Evolutionary conservation across 2,329 filamentous ascomycete genomes (phyloP), one percentile per base, ranked within the genome.

Genomic region (Daldinia sp.): DNA sequence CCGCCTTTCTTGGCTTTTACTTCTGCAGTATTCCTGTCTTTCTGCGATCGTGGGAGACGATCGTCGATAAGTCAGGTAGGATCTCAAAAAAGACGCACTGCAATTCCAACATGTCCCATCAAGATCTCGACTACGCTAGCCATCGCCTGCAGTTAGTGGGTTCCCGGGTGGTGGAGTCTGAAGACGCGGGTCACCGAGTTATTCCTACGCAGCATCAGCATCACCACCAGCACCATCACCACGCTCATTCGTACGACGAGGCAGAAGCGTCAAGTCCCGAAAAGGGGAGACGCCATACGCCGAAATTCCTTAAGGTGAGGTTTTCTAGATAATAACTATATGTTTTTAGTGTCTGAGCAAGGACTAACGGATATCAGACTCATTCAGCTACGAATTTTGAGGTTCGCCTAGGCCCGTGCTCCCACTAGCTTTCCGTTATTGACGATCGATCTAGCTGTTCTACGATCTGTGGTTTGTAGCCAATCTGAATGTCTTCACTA

Each of bases 391-490:
- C 69, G 10, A 72, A 75, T 62, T 75, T 75, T 23, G 72, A 75
- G 70, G 70, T 72, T 58, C 46, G 71, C 59, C 42, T 7, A 12
- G 28, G 30, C 55, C 30, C 33, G 12, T 60, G 23, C 35, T 37
- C 15, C 12, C 28, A 33, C 23, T 37, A 60, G 30, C 18, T 37
- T 35, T 28, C 30, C 7, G 84, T 59, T 13, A 54, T 60, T 70
- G 37, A 70, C 55, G 10, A 5, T 48, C 23, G 13, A 33, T 5
- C 48, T 84, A 89, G 75, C 78, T 89, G 5, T 89, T 89, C 77
- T 89, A 87, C 75, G 87, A 89, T 73, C 77, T 89, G 6, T 89
- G 88, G 76, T 88, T 89, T 65, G 87, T 90, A 6, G 89, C 88
- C 63, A 91, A 91, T 72, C 81, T 91, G 60, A 88, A 87, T 4